Conservation (phyloP, 1,139 yeast genomes). For the Groenewaldozyma auringiensis region DNA sequence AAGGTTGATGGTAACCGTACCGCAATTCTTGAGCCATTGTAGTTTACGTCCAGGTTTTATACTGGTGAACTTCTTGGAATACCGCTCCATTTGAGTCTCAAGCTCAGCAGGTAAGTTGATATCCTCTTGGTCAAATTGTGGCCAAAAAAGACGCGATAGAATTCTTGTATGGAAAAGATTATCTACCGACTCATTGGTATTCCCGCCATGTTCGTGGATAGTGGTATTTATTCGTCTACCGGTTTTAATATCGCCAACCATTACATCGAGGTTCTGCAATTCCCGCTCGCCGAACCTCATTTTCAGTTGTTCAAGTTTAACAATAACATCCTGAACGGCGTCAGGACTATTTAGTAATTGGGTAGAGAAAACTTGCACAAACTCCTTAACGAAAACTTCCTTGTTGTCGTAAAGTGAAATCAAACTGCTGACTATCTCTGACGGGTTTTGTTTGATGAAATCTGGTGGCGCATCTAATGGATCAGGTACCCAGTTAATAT, state of each 20-base stretch:
- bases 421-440: conserved; percentile 65
- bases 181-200: conserved; percentile 1
- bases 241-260: conserved; percentile 62
- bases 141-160: conserved; percentile 44
- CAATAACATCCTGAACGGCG: conserved; percentile 32
- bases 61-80: conserved; percentile 36
- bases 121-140: conserved; percentile 35
- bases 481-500: conserved; percentile 74
- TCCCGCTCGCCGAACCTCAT: conserved; percentile 58
- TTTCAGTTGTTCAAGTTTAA: conserved; percentile 49
- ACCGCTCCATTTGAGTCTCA: conserved; percentile 37
- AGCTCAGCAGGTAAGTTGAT: conserved; percentile 44
- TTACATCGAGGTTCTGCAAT: conserved; percentile 67
- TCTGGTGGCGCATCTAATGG: conserved; percentile 92
- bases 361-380: conserved; percentile 58
- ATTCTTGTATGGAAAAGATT: conserved; percentile 28
- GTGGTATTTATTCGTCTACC: conserved; percentile 25
- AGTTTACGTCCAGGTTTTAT: conserved; percentile 54
- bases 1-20: conserved; percentile 54
- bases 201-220: conserved; percentile 16
- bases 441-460: conserved; percentile 47
- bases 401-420: conserved; percentile 73
- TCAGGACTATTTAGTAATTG: conserved; percentile 45
- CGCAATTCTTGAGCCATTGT: conserved; percentile 51
- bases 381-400: conserved; percentile 64